Percentiles rank a stretch among this genome's conserved stretches.
Conservation (phyloP, 2,329 filamentous ascomycete genomes). For the Hypoxylon sp. region DNA sequence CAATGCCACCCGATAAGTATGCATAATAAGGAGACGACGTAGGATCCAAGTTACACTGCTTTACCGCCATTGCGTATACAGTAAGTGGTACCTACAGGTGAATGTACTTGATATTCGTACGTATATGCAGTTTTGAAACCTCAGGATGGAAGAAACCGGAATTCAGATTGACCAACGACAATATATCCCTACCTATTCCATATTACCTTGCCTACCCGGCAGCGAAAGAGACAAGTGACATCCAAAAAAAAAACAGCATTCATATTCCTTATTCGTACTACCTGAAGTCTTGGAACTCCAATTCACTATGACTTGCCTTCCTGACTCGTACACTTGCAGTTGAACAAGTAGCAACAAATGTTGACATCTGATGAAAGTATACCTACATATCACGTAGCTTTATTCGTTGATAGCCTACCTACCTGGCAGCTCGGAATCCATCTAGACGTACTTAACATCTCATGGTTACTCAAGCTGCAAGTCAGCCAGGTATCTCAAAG, state of each 20-base stretch:
- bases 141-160: constrained; percentile 41
- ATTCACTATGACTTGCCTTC: constrained; percentile 27
- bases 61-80: constrained; percentile 19
- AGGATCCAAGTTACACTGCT: constrained; percentile 40
- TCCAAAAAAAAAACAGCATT: constrained; percentile 26
- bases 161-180: constrained; percentile 35
- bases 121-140: constrained; percentile 34
- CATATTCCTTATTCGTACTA: constrained; percentile 30
- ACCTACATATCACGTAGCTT: constrained; percentile 7
- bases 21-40: constrained; percentile 32
- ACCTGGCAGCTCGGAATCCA: constrained; percentile 4
- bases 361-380: constrained; percentile 12
- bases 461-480: constrained; percentile 32
- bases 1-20: constrained; percentile 35
- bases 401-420: constrained; percentile 23
- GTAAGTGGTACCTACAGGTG: constrained; percentile 30
- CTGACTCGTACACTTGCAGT: constrained; percentile 31
- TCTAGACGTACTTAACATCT: constrained; percentile 17
- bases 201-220: constrained; percentile 37
- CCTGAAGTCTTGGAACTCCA: constrained; percentile 28
- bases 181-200: constrained; percentile 39
- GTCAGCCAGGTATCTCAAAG: constrained; percentile 16
- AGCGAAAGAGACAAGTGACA: constrained; percentile 18
- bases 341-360: constrained; percentile 14
- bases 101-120: constrained; percentile 34